These are phyloP conservation scores for Umbelopsis ramanniana DNA, from an alignment of 192 early-diverging fungal species.

Conservation along the genomic window DNA sequence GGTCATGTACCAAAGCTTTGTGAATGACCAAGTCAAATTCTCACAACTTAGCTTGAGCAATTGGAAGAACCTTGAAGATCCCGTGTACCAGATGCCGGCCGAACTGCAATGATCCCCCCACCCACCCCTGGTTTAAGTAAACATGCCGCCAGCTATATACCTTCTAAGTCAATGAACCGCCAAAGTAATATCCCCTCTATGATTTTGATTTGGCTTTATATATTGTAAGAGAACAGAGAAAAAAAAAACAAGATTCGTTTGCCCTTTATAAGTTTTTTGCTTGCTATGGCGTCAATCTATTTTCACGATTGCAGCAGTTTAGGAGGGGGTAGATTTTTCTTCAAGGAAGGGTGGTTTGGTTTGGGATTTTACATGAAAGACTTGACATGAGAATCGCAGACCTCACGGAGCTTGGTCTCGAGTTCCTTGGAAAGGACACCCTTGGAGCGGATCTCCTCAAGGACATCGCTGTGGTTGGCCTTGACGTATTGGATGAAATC, in stretches of 20 bases:
- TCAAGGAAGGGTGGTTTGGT: constrained; percentile 4
- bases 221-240: constrained; percentile 11
- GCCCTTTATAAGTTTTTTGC: constrained; percentile 4
- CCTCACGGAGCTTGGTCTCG: constrained; percentile 90
- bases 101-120: constrained; percentile 13
- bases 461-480: constrained; percentile 85
- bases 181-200: too few relatives aligned
- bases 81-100: constrained; percentile 37
- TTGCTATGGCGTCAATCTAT: constrained; percentile 17
- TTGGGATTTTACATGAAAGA: constrained; percentile 61
- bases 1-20: constrained; percentile 63
- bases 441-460: constrained; percentile 88
- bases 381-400: constrained; percentile 78
- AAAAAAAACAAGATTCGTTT: constrained; percentile 3
- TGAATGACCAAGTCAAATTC: constrained; percentile 60
- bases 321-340: constrained; percentile 14
- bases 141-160: background rate
- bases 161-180: too few relatives aligned
- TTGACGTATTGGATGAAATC: constrained; percentile 85
- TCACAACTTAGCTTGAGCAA: constrained; percentile 29
- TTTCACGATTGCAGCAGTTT: background rate
- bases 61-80: constrained; percentile 38
- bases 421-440: constrained; percentile 85
- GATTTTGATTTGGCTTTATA: constrained; percentile 2
- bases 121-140: too few relatives aligned